Base-by-base conservation (phyloP, 805 yeast species). In the Huiozyma sinensis region DNA sequence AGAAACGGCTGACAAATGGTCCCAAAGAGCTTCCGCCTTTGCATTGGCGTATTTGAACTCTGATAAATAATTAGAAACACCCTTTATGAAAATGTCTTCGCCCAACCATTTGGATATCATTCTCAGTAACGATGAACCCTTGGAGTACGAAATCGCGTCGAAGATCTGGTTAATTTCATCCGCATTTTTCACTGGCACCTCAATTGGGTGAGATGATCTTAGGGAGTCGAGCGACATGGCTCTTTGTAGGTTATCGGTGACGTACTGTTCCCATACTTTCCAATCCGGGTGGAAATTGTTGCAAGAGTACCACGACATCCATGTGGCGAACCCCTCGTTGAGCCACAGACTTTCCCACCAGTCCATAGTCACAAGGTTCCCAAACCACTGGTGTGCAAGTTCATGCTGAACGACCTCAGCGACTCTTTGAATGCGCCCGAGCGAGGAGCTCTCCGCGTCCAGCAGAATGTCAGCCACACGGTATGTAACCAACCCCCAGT, bases 261-360 rank as follows among this genome's bases (percentile, higher is more conserved):
- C 92, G 57, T 84, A 87, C 42, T 79, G 76, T 64, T 85, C 84
- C 85, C 87, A 84, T 34, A 84, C 90, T 57, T 81, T 81, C 90
- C 92, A 84, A 50, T 83, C 87, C 29, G 92, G 92, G 64, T 75
- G 77, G 57, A 83, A 73, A 39, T 78, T 65, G 65, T 83, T 79
- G 62, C 86, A 80, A 7, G 89, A 82, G 58, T 76, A 81, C 88
- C 90, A 84, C 5, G 90, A 83, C 82, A 82, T 83, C 86, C 90
- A 84, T 43, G 94, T 84, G 40, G 95, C 95, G 54, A 84, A 85
- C 39, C 92, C 90, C 68, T 84, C 95, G 60, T 84, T 84, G 55
- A 84, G 73, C 90, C 92, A 84, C 56, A 84, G 73, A 51, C 86
- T 90, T 64, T 83, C 86, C 95, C 95, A 84, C 81, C 86, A 84